Conservation (phyloP, 78 protist genomes). For the Bodo saltans region DNA sequence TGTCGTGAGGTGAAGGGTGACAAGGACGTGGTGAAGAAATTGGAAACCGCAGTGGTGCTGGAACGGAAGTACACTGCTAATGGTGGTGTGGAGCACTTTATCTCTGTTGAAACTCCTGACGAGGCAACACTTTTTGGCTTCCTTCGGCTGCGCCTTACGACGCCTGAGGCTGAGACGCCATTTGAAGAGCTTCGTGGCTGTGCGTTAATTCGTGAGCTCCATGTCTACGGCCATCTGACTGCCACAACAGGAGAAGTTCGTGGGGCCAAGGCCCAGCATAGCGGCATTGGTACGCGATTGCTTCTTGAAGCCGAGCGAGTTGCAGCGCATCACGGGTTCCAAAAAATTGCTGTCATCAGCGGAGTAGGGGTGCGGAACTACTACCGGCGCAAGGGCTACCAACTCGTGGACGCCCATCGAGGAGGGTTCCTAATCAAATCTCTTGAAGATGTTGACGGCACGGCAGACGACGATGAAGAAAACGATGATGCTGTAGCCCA, state of each 20-base stretch:
- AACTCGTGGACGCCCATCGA: constrained; percentile 26
- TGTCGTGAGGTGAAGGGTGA: constrained; percentile 58
- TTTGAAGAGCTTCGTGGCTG: background rate
- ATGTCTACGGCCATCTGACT: constrained; percentile 88
- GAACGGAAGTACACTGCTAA: background rate
- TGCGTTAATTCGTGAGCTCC: constrained; percentile 94
- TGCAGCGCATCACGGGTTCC: constrained; percentile 81
- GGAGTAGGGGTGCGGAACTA: constrained; percentile 94
- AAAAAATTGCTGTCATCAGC: constrained; percentile 79
- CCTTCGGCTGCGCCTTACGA: background rate
- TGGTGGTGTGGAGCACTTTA: background rate
- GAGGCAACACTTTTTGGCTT: constrained; percentile 13
- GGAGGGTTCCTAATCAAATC: constrained; percentile 19
- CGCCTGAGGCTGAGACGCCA: constrained; percentile 85
- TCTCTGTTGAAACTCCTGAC: background rate
- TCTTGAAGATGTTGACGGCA: too few species aligned
- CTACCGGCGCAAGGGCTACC: constrained; percentile 90
- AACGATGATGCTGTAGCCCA: too few species aligned
- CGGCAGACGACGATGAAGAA: too few species aligned
- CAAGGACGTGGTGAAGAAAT: background rate
- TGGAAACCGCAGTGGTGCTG: background rate
- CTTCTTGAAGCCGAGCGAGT: constrained; percentile 94
- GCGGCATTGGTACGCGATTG: constrained; percentile 87
- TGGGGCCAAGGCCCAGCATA: constrained; percentile 75
- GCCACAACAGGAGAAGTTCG: constrained; percentile 54